Evolutionary conservation across 768 basidiomycete genomes (phyloP).

Genomic region (Boletus barrowsii): DNA sequence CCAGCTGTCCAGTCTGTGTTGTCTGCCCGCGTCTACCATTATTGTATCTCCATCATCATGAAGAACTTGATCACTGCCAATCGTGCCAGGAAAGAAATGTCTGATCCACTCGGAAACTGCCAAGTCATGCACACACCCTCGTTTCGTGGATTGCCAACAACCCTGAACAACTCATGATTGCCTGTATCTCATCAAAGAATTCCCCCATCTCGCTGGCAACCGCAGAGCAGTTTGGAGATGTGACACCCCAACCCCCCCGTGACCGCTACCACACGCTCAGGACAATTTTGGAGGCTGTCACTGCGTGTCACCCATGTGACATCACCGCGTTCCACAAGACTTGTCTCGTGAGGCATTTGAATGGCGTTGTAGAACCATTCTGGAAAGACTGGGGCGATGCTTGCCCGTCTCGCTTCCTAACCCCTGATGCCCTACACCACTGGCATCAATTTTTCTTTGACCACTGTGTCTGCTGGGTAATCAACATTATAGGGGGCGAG

Average conservation of each 20-base stretch:
- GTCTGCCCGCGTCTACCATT: constrained; percentile 28
- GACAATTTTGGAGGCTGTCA: too few relatives aligned
- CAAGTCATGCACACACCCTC: background rate
- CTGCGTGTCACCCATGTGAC: background rate
- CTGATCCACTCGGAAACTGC: constrained; percentile 18
- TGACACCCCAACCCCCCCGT: background rate
- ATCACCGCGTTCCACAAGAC: background rate
- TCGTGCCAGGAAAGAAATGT: constrained; percentile 7
- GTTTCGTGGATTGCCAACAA: background rate
- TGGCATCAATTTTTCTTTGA: constrained; percentile 23
- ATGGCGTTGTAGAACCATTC: constrained; percentile 24
- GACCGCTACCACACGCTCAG: background rate
- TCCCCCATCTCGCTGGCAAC: background rate
- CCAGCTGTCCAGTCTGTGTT: constrained; percentile 26
- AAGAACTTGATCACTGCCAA: constrained; percentile 21
- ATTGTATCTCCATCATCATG: constrained; percentile 29
- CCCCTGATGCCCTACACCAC: background rate
- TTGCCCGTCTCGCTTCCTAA: constrained; percentile 20
- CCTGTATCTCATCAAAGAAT: background rate
- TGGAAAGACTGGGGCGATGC: constrained; percentile 30
- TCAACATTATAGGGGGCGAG: background rate
- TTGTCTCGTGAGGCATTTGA: background rate
- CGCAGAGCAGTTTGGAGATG: background rate
- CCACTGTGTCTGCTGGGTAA: constrained; percentile 10
- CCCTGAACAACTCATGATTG: constrained; percentile 5